Base-by-base conservation (phyloP, 2,329 filamentous ascomycete genomes). In the Scopulariopsis brevicaulis region DNA sequence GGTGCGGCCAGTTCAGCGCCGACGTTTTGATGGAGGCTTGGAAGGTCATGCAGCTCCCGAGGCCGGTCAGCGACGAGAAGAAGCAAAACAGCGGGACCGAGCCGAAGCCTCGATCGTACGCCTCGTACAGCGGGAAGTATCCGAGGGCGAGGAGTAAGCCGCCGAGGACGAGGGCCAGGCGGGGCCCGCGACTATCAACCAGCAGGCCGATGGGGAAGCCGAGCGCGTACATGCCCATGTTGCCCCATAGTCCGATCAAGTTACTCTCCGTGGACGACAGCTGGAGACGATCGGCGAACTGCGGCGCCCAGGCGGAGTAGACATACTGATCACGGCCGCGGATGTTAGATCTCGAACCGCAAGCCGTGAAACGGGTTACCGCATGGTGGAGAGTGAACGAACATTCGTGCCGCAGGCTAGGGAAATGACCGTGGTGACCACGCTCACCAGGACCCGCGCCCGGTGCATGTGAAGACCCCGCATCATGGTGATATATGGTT, bases 291-390 rank as follows among this genome's bases (percentile, higher is more conserved):
- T 95, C 86, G 55, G 92, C 91, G 68, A 96, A 96, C 73, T 96
- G 92, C 22, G 94, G 94, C 15, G 90, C 91, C 92, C 94, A 99
- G 72, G 93, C 93, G 58, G 91, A 96, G 73, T 96, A 99, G 68
- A 92, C 93, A 82, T 99, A 97, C 90, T 96, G 68, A 55, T 56
- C 18, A 40, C 55, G 51, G 43, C 56, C 40, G 53, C 4, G 63
- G 54, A 25, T 58, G 48, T 58, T 32, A 56, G n/a, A 22, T 22
- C 12, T 43, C 32, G 25, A 37, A 14, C 25, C 37, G 24, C 34
- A 25, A 53, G 15, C 40, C n/a, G 37, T n/a, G 40, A 46, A n/a
- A 35, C 28, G 12, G 46, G 28, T 22, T 12, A 35, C 12, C 18
- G 28, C 11, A 34, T 22, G 20, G 32, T 6, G 24, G 53, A 24